These are phyloP conservation scores for Opeltia flavorubescens DNA, from an alignment of 495 filamentous ascomycete species.

Conservation along the genomic window DNA sequence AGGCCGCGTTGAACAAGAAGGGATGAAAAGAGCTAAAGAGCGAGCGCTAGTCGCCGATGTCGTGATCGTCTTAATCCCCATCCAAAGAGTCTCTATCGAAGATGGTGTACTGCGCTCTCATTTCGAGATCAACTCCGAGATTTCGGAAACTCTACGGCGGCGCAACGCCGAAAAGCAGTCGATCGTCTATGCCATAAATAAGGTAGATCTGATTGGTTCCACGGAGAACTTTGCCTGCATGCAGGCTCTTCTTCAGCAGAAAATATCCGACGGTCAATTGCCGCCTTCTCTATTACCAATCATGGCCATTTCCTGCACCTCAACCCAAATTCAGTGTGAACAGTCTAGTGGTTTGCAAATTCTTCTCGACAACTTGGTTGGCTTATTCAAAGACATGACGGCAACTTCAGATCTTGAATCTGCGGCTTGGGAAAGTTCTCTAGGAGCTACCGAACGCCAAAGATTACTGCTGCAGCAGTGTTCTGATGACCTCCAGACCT, in stretches of 20 bases:
- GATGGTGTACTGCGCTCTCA: conserved; percentile 19
- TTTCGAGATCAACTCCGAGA: conserved; percentile 21
- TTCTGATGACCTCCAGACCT: conserved; percentile 50
- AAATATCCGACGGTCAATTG: background rate
- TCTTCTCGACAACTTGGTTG: conserved; percentile 52
- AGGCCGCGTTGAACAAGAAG: conserved; percentile 74
- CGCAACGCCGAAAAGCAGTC: conserved; percentile 22
- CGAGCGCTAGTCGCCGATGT: conserved; percentile 76
- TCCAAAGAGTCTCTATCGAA: conserved; percentile 32
- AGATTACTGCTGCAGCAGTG: conserved; percentile 65
- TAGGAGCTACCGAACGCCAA: conserved; percentile 85
- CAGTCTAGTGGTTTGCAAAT: conserved; percentile 54
- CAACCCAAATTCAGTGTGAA: background rate
- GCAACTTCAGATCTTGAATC: conserved; percentile 34
- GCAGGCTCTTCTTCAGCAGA: background rate
- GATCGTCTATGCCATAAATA: conserved; percentile 40
- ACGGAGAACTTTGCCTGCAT: conserved; percentile 2
- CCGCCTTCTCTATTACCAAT: conserved; percentile 13
- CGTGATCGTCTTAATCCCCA: conserved; percentile 62
- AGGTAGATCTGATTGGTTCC: conserved; percentile 24
- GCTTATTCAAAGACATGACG: conserved; percentile 62
- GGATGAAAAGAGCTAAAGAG: conserved; percentile 72
- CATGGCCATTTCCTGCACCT: conserved; percentile 57
- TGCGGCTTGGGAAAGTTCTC: conserved; percentile 64
- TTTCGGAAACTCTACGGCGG: conserved; percentile 7